phyloP scores from a whole-genome alignment of 2,329 filamentous ascomycete genomes.

The Penicillium sp. region DNA sequence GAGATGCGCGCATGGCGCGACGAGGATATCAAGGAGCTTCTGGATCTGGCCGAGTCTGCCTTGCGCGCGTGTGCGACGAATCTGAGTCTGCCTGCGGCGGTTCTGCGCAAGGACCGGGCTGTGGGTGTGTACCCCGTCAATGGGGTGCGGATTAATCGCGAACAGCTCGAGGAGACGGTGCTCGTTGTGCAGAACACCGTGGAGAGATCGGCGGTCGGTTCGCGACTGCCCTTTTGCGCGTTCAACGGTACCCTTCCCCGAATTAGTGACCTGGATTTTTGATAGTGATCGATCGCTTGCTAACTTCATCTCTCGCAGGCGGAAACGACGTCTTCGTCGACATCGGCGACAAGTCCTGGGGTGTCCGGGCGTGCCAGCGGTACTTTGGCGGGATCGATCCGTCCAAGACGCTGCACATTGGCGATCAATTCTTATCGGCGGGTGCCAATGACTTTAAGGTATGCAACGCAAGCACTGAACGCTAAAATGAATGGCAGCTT shows the following conservation, averaged over 20 bases:
- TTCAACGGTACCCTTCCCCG: constrained; percentile 69
- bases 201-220: constrained; percentile 73
- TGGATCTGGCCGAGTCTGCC: constrained; percentile 85
- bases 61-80: constrained; percentile 78
- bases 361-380: constrained; percentile 86
- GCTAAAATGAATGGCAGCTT: not conserved
- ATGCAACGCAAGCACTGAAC: constrained; percentile 6
- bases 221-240: constrained; percentile 82
- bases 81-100: constrained; percentile 74
- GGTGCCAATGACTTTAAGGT: constrained; percentile 97
- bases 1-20: constrained; percentile 58
- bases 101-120: constrained; percentile 86
- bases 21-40: constrained; percentile 72
- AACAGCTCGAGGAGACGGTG: constrained; percentile 93
- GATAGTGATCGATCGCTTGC: not conserved
- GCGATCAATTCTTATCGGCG: constrained; percentile 92
- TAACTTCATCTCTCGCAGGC: constrained; percentile 44
- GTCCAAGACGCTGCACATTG: constrained; percentile 85
- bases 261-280: not conserved
- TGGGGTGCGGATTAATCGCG: constrained; percentile 72
- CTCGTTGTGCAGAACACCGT: constrained; percentile 91
- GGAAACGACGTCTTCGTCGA: constrained; percentile 98
- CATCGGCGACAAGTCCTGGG: constrained; percentile 97
- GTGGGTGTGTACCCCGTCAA: constrained; percentile 73
- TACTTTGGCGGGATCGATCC: constrained; percentile 79